Evolutionary conservation across 1,284 basidiomycete genomes (phyloP), one percentile per base, ranked within the genome.

Genomic region (Mycosarcoma mackinlayi): DNA sequence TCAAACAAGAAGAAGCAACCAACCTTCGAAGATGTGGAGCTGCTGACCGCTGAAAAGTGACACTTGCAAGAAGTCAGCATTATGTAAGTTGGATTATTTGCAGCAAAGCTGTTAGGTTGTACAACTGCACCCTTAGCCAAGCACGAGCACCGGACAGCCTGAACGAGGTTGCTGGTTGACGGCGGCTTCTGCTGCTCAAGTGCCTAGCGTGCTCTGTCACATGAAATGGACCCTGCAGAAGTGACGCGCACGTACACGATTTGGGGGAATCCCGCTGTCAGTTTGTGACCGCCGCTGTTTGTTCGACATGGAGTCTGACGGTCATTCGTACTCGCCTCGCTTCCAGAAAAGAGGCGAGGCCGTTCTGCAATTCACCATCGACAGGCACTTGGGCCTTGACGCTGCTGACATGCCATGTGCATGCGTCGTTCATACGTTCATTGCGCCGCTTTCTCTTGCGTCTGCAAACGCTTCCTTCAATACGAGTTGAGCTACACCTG

Each of bases 221-320:
- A 44, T 9, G n/a, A 11, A 18, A 6, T 46, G 46, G 61, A 64
- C 61, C 61, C 61, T 64, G 61, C 61, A 64, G 54, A 23, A 47
- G 30, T 16, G 16, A 31, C 41, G n/a, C 6, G n/a, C 37, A 35
- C 30, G 38, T 18, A 14, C 47, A n/a, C n/a, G n/a, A n/a, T n/a
- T n/a, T n/a, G n/a, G n/a, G n/a, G n/a, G 55, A 34, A 50, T 45
- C 38, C 40, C 39, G 54, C 54, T 44, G 46, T 49, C 40, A 44
- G 24, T 28, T 16, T n/a, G 33, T n/a, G n/a, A n/a, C n/a, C n/a
- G n/a, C n/a, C n/a, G n/a, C n/a, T n/a, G n/a, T n/a, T n/a, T n/a
- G n/a, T n/a, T n/a, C n/a, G n/a, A n/a, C 33, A 35, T 16, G 16
- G 9, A 6, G n/a, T 16, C 33, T 35, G 8, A 35, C 33, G 33